Evolutionary conservation across 352 stramenopile species (phyloP), one percentile per base, ranked within the genome.

Genomic region (Phytophthora nicotianae): DNA sequence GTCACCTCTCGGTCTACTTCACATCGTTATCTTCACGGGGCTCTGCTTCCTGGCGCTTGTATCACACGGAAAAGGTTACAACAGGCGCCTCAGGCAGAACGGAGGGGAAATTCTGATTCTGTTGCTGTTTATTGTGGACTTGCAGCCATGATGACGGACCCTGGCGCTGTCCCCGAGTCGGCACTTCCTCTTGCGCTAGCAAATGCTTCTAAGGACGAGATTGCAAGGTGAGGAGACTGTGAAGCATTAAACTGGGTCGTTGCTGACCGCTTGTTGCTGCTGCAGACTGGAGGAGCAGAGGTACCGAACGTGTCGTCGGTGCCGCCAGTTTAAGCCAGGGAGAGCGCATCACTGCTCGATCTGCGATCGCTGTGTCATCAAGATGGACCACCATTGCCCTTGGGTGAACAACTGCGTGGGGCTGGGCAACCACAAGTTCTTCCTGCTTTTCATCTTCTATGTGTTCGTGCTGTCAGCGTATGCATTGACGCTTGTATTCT

Each of bases 381-480:
- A 99, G 78, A 99, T 99, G 96, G 98, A 99, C 71, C 97, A 99
- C 91, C 96, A 99, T 74, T 99, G 97, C 75, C 97, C 97, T 21
- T 99, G 97, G 97, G 92, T 99, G 35, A 99, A 99, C 83, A 99
- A 99, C 86, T 99, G 97, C 74, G 97, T 99, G 52, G 97, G 97
- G 8, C 90, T 99, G 64, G 96, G 96, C 55, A 99, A 99, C 83
- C 97, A 99, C 91, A 99, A 99, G 81, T 95, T 95, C 64, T 96
- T 96, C 58, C 57, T 96, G 57, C 81, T 94, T 47, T 96, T 94
- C 52, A 92, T 96, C 64, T 93, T 96, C 62, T 96, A 94, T 65
- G 86, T 98, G 7, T 99, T 97, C 50, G n/a, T 98, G 11, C 80
- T 98, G 17, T 99, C 97, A 51, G 50, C 78, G 8, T 99, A 99